A percentile compares a stretch with the other conserved stretches of the same genome.
phyloP scores from a whole-genome alignment of 441 rosid genomes.

The Gossypium lobatum region DNA sequence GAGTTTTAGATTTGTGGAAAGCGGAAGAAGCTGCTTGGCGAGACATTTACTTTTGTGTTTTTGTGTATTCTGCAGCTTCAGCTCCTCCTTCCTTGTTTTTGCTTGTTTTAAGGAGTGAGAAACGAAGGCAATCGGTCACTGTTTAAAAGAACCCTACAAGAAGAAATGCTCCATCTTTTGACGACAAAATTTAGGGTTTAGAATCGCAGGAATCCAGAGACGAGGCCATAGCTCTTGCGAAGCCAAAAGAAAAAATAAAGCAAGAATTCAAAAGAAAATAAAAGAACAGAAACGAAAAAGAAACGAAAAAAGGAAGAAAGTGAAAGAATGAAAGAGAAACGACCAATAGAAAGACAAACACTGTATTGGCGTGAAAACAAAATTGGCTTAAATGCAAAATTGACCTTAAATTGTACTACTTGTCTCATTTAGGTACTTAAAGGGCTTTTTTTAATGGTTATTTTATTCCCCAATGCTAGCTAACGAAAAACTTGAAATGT shows the following conservation, averaged over 20 bases:
- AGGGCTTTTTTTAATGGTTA: too few species aligned
- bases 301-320: neutral
- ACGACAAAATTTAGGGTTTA: neutral
- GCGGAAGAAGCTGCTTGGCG: conserved; percentile 67
- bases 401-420: neutral
- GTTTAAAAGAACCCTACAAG: neutral
- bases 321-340: neutral
- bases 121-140: neutral
- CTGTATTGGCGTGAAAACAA: neutral
- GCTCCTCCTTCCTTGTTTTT: conserved; percentile 3
- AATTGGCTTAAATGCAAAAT: too few species aligned
- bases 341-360: neutral
- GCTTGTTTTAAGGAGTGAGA: neutral
- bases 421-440: neutral
- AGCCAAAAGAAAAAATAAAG: neutral
- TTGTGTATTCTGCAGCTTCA: too few species aligned
- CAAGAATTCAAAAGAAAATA: neutral
- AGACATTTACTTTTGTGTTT: conserved; percentile 39
- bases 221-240: conserved; percentile 14
- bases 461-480: too few species aligned
- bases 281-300: neutral
- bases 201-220: conserved; percentile 12
- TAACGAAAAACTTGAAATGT: too few species aligned
- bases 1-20: conserved; percentile 89
- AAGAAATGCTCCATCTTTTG: conserved; percentile 10